phyloP scores from a whole-genome alignment of 2,329 filamentous ascomycete species.

The Pseudogymnoascus sp. region DNA sequence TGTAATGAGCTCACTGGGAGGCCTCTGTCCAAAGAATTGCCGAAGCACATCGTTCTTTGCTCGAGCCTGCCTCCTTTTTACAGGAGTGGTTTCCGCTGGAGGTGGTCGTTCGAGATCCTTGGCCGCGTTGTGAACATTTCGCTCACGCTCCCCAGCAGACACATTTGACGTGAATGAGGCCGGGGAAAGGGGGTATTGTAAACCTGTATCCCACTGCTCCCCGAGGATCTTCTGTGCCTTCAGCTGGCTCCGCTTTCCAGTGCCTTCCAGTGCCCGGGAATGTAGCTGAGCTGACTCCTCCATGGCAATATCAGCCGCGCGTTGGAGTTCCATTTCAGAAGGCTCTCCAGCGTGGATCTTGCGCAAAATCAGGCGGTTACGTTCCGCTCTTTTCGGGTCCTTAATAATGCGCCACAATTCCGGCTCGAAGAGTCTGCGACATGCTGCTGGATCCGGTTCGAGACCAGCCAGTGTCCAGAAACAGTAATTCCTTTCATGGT shows the following conservation, averaged over 20 bases:
- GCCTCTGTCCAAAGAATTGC: constrained; percentile 84
- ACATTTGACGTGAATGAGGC: constrained; percentile 50
- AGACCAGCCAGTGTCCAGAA: constrained; percentile 88
- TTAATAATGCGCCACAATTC: constrained; percentile 89
- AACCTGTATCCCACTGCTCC: constrained; percentile 71
- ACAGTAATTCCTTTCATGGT: constrained; percentile 90
- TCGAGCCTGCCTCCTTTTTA: constrained; percentile 29
- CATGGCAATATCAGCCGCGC: constrained; percentile 80
- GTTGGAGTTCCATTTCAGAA: constrained; percentile 74
- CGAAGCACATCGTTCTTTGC: constrained; percentile 55
- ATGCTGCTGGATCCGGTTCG: constrained; percentile 73
- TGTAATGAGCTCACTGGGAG: constrained; percentile 93
- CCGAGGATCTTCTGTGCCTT: constrained; percentile 88
- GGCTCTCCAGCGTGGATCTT: constrained; percentile 91
- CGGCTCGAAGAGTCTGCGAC: constrained; percentile 73
- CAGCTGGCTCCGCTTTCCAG: constrained; percentile 64
- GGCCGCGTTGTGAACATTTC: constrained; percentile 54
- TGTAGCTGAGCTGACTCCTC: constrained; percentile 77
- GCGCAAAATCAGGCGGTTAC: constrained; percentile 81
- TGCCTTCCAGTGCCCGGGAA: constrained; percentile 51
- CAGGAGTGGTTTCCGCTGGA: constrained; percentile 32
- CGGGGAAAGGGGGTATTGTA: constrained; percentile 82
- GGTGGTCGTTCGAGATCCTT: constrained; percentile 51
- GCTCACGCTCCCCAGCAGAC: constrained; percentile 51
- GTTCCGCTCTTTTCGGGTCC: constrained; percentile 74